A percentile compares a stretch with the other conserved stretches of the same genome.
Conservation (phyloP, 345 rosid species). For the Aquilaria sinensis region DNA sequence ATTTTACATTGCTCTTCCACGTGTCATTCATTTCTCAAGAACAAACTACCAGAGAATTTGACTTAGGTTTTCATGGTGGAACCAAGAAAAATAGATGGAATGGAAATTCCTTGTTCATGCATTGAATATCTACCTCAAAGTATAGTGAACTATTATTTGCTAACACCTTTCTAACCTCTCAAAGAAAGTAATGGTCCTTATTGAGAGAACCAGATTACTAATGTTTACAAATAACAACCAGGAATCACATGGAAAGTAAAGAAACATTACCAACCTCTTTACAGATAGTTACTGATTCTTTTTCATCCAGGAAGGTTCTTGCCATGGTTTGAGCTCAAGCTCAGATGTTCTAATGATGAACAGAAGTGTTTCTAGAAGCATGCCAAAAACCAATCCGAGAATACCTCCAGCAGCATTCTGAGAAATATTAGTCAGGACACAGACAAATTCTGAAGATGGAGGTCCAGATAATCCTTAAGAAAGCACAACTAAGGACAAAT, state of each 20-base stretch:
- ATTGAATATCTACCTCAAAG: no score
- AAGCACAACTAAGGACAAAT: background rate
- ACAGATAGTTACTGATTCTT: constrained; percentile 48
- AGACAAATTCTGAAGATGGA: background rate
- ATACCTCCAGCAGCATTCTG: constrained; percentile 97
- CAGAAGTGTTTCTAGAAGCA: constrained; percentile 89
- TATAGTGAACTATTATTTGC: no score
- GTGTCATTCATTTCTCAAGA: no score
- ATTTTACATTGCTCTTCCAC: no score
- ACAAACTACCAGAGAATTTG: no score
- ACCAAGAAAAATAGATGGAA: no score
- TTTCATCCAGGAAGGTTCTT: constrained; percentile 45
- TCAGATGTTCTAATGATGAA: constrained; percentile 70
- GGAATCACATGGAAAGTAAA: background rate
- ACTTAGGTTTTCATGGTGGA: no score
- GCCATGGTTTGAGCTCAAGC: constrained; percentile 31
- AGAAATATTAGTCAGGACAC: constrained; percentile 1
- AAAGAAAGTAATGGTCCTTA: no score
- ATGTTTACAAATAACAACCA: background rate
- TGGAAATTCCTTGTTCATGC: no score
- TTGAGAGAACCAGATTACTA: no score
- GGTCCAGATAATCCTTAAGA: background rate
- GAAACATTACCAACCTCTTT: constrained; percentile 2
- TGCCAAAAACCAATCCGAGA: constrained; percentile 76
- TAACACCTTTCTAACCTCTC: no score